Base-by-base conservation (phyloP, 2,329 filamentous ascomycete genomes). In the Xylariaceae sp. region DNA sequence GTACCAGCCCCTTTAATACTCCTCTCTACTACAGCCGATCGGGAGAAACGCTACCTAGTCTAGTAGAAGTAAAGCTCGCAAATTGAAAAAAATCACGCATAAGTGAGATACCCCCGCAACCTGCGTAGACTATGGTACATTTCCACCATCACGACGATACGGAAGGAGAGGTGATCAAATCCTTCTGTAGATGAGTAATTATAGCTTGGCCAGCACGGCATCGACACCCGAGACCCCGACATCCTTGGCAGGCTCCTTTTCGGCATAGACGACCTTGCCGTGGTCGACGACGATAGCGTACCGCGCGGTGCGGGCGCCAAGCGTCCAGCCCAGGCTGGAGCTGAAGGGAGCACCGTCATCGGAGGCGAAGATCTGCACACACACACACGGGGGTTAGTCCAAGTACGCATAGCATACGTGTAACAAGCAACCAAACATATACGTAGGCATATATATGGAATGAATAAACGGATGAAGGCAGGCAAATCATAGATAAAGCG, bases 271-370 rank as follows among this genome's bases (percentile, higher is more conserved):
- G 69, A 96, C 82, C 80, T 90, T 93, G 74, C 91, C 91, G 74
- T 96, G 81, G 77, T 93, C 91, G 65, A 96, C 77, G 67, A 93
- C 79, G 73, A 96, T 83, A 67, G 89, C 91, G 78, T 90, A 96
- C 61, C 91, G 84, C 61, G 83, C 86, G 63, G 89, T 92, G 63
- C 91, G 84, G 70, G 90, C 88, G 57, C 87, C 89, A 45, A 84
- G 78, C 62, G 81, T 83, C 91, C 91, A 96, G 73, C 89, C 91
- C 66, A 93, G 83, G 71, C 81, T 81, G 80, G 89, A 87, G 74
- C 86, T 89, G 82, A 96, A 96, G 69, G 84, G 85, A 64, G 85
- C 81, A 52, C 75, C 76, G 64, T 74, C 70, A 74, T 96, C 91
- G 67, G 85, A 87, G 70, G 91, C 83, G 80, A 96, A 95, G 67